These are phyloP conservation scores for Opeltia flavorubescens DNA, from an alignment of 495 filamentous ascomycete genomes.

Conservation along the genomic window DNA sequence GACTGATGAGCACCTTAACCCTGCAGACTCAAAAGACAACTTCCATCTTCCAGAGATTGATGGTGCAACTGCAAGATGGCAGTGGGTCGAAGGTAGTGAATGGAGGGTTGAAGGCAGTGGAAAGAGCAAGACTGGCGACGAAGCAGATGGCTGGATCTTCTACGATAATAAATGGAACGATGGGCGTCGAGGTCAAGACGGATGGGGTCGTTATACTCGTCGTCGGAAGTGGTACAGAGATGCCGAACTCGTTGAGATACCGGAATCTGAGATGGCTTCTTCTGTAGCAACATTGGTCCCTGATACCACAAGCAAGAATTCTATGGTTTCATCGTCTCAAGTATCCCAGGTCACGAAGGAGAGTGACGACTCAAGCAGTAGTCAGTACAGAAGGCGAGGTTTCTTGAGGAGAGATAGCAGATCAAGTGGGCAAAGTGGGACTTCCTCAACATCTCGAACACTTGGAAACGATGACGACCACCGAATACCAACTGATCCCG, in stretches of 20 bases:
- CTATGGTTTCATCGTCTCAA: constrained; percentile 12
- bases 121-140: constrained; percentile 33
- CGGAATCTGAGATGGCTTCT: constrained; percentile 24
- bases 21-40: constrained; percentile 58
- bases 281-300: constrained; percentile 24
- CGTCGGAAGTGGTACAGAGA: constrained; percentile 93
- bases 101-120: constrained; percentile 78
- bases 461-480: constrained; percentile 34
- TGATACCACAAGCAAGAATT: constrained; percentile 10
- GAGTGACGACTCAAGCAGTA: constrained; percentile 17
- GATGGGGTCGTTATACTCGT: constrained; percentile 91
- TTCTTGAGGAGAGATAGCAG: constrained; percentile 18
- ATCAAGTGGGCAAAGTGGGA: constrained; percentile 17
- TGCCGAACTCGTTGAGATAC: constrained; percentile 78
- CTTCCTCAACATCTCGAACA: constrained; percentile 27
- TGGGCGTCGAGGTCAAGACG: constrained; percentile 72
- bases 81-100: constrained; percentile 70
- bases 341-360: constrained; percentile 21
- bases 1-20: constrained; percentile 91
- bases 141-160: constrained; percentile 81
- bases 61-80: constrained; percentile 68
- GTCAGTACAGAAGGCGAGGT: constrained; percentile 21
- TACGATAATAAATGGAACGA: constrained; percentile 98
- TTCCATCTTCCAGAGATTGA: constrained; percentile 83
- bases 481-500: constrained; percentile 20